A percentile compares a stretch with the other conserved stretches of the same genome.
Conservation (phyloP, 139 green algal species). For the Tetradesmus lagerheimii region DNA sequence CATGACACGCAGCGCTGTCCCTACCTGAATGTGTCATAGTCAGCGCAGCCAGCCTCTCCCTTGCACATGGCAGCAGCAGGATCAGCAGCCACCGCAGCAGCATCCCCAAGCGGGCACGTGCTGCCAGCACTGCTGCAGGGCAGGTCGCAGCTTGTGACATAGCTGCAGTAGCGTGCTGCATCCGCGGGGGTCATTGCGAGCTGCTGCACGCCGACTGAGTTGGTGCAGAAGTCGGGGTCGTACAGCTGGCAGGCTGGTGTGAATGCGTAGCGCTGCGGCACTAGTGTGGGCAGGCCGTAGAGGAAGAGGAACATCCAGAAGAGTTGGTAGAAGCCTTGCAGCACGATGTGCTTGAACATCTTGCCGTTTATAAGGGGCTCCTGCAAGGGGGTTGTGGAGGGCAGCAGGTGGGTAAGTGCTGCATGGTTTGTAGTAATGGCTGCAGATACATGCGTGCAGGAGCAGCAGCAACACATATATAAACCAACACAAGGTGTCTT, state of each 20-base stretch:
- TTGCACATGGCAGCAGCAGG: not conserved
- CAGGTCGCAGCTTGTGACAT: constrained; percentile 8
- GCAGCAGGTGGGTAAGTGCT: too few species aligned
- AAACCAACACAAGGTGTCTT: too few species aligned
- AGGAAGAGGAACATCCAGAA: constrained; percentile 92
- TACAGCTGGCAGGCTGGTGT: constrained; percentile 29
- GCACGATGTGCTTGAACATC: constrained; percentile 97
- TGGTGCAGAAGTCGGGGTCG: not conserved
- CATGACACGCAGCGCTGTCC: too few species aligned
- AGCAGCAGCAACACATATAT: too few species aligned
- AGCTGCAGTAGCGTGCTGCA: not conserved
- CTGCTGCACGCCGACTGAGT: constrained; percentile 2
- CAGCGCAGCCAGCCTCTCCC: not conserved
- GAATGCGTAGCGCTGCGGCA: constrained; percentile 46
- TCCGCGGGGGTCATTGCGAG: not conserved
- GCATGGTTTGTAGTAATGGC: too few species aligned
- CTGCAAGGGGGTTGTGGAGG: too few species aligned
- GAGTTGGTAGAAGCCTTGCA: constrained; percentile 85
- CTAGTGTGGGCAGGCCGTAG: constrained; percentile 73
- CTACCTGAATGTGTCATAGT: not conserved
- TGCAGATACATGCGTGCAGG: too few species aligned
- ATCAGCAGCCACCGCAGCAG: not conserved
- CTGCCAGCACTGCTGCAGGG: constrained; percentile 5
- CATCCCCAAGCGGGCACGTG: not conserved
- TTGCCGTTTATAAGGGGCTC: constrained; percentile 89